These are phyloP conservation scores for Evernia prunastri DNA, from an alignment of 495 filamentous ascomycete species.

Conservation along the genomic window DNA sequence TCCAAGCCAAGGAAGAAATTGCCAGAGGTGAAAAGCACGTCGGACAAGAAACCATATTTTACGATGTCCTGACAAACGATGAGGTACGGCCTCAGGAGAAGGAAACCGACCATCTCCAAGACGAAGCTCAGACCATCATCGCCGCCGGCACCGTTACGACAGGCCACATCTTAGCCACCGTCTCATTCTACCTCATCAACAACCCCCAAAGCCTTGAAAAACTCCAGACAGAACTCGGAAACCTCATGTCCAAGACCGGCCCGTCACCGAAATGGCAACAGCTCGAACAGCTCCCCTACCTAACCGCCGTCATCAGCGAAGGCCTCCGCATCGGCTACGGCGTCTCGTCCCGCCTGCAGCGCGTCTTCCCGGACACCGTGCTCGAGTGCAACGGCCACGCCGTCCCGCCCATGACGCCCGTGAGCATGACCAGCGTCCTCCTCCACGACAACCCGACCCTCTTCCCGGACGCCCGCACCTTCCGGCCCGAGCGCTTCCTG, in stretches of 20 bases:
- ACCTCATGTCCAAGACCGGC: slow-evolving; percentile 8
- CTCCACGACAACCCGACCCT: slow-evolving; percentile 29
- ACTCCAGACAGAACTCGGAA: slow-evolving; percentile 33
- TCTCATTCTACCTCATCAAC: slow-evolving; percentile 33
- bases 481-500: slow-evolving; percentile 41
- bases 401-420: slow-evolving; percentile 30
- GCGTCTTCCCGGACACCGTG: slow-evolving; percentile 30
- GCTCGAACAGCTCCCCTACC: slow-evolving; percentile 44
- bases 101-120: slow-evolving; percentile 29
- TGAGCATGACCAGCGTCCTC: slow-evolving; percentile 36
- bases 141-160: slow-evolving; percentile 38
- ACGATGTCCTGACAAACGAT: slow-evolving; percentile 21
- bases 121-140: slow-evolving; percentile 41
- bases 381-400: slow-evolving; percentile 17
- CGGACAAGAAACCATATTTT: slow-evolving; percentile 21
- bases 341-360: slow-evolving; percentile 24
- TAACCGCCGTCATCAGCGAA: slow-evolving; percentile 34
- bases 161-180: slow-evolving; percentile 25
- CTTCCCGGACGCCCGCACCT: slow-evolving; percentile 35
- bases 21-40: slow-evolving; percentile 10
- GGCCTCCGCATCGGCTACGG: slow-evolving; percentile 33
- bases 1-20: slow-evolving; percentile 12
- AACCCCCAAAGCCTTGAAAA: slow-evolving; percentile 30
- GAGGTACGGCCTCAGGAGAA: slow-evolving; percentile 19
- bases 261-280: slow-evolving; percentile 28